phyloP scores from a whole-genome alignment of 345 rosid genomes.

The Geranium rotundifolium region DNA sequence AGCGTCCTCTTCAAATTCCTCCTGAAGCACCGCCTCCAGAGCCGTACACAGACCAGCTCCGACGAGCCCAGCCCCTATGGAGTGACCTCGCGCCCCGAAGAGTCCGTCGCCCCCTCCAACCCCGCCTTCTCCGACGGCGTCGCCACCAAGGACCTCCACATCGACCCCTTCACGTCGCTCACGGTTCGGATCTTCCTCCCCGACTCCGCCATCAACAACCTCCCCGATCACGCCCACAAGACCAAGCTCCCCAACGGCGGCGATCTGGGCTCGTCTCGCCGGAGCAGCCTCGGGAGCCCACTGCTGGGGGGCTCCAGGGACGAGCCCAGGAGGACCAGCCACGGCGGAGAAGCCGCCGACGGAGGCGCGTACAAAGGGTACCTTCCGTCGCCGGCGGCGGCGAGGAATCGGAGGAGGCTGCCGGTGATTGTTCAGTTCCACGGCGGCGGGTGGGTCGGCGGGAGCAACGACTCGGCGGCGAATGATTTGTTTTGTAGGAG shows the following conservation, averaged over 20 bases:
- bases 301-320: neutral
- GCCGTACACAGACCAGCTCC: conserved; percentile 51
- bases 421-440: conserved; percentile 86
- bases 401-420: conserved; percentile 33
- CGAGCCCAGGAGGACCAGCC: no score
- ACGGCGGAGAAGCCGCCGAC: conserved; percentile 40
- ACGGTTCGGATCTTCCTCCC: no score
- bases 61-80: conserved; percentile 48
- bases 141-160: no score
- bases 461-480: conserved; percentile 79
- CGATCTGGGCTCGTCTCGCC: conserved; percentile 1
- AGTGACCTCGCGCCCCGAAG: conserved; percentile 67
- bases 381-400: conserved; percentile 42
- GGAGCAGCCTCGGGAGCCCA: conserved; percentile 5
- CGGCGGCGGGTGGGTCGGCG: conserved; percentile 95
- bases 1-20: conserved; percentile 93
- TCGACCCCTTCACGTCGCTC: no score
- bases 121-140: no score
- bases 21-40: conserved; percentile 68
- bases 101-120: no score
- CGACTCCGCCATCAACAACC: conserved; percentile 59
- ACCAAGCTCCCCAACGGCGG: neutral
- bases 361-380: conserved; percentile 47
- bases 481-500: conserved; percentile 75
- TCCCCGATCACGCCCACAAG: conserved; percentile 37